Conservation (phyloP, 2,329 filamentous ascomycete genomes). For the Triangularia setosa region DNA sequence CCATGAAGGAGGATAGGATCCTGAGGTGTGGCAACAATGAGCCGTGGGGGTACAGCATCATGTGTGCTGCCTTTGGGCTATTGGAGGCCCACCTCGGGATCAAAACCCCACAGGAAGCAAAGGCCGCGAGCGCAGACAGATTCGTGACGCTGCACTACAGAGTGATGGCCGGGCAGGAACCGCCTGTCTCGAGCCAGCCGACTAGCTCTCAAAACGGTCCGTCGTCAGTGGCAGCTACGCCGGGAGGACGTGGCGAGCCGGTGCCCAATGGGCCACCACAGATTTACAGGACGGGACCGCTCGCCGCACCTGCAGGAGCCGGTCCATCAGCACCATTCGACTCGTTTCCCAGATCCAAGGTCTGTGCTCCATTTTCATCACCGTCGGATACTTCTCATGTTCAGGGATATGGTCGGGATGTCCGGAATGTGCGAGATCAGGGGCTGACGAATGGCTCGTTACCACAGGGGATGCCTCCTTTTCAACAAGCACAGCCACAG, state of each 20-base stretch:
- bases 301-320: not conserved
- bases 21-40: constrained; percentile 61
- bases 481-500: not conserved
- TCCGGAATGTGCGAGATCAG: not conserved
- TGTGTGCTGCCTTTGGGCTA: constrained; percentile 57
- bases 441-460: not conserved
- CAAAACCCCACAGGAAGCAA: constrained; percentile 54
- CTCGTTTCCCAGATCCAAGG: not conserved
- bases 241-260: not conserved
- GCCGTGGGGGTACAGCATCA: constrained; percentile 61
- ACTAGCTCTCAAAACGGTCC: not conserved
- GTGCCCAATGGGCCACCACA: not conserved
- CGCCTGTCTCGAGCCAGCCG: constrained; percentile 27
- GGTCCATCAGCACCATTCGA: not conserved
- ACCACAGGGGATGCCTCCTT: not conserved
- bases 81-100: constrained; percentile 56
- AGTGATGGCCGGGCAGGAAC: constrained; percentile 52
- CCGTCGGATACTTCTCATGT: not conserved
- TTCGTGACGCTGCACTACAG: constrained; percentile 58
- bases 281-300: not conserved
- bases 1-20: constrained; percentile 58
- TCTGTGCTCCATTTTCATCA: not conserved
- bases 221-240: not conserved
- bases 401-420: not conserved
- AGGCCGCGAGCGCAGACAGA: constrained; percentile 55